Evolutionary conservation across 1,284 basidiomycete genomes (phyloP), one percentile per base, ranked within the genome.

Genomic region (Volvariella volvacea): DNA sequence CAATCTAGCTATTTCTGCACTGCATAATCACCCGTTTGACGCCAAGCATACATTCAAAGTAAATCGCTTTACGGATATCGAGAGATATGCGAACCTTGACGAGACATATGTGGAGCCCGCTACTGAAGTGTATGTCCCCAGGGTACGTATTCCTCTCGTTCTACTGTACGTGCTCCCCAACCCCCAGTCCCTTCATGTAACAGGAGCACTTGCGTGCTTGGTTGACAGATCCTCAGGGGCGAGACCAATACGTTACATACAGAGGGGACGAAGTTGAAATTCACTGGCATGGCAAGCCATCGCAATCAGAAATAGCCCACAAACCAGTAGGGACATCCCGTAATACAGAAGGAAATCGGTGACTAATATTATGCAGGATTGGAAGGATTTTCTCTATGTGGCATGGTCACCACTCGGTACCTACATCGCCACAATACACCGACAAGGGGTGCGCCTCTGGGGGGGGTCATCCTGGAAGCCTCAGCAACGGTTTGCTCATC

Each of bases 341-440:
- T 37, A 42, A 6, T 15, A 15, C 34, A 8, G 41, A 37, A 14
- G 43, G 51, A 20, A 34, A 39, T 38, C 31, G 39, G 52, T 49
- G 14, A 32, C 21, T 40, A 45, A 47, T 44, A 48, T 12, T 42
- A 36, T 30, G 17, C 58, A 90, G 82, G 83, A 88, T 62, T 99
- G 96, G 93, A 97, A 92, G 57, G 93, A 99, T 59, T 85, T 74
- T 52, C 61, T 96, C 37, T 99, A 98, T 68, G 87, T 94, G 34
- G 88, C 91, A 41, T 99, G 96, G 96, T 98, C 96, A 30, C 94
- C 95, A 25, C 76, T 88, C 48, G 96, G 96, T 44, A 98, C 95
- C 17, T 92, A 87, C 62, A 76, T 99, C 49, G 86, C 93, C 39
- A 96, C 96, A 7, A 79, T 98, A 46, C 96, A 98, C 64, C 80